Evolutionary conservation across 208 protist species (phyloP).

Genomic region (Wallacemonas sp.): DNA sequence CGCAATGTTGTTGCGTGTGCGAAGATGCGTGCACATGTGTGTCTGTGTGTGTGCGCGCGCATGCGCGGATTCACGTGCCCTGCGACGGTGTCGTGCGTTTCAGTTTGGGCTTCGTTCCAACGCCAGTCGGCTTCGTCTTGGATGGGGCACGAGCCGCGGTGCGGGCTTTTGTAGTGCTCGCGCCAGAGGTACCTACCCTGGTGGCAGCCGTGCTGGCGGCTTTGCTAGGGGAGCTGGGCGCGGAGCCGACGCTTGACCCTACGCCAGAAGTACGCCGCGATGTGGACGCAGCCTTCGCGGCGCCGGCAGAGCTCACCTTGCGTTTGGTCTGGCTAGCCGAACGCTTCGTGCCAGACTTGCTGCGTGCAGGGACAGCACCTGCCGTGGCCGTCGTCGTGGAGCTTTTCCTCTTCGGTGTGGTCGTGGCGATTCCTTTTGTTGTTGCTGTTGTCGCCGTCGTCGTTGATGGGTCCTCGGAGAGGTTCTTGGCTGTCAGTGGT

Average conservation of each 20-base stretch:
- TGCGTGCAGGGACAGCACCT: background rate
- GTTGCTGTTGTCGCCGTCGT: background rate
- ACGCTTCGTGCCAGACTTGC: conserved; percentile 11
- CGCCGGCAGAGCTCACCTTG: conserved; percentile 8
- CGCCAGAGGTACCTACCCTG: background rate
- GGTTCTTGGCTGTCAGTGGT: conserved; percentile 5
- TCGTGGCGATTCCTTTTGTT: too few species aligned
- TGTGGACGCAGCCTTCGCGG: background rate
- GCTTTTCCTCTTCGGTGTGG: background rate
- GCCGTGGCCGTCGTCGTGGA: background rate
- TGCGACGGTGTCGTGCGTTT: too few species aligned
- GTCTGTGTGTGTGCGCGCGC: too few species aligned
- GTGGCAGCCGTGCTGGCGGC: background rate
- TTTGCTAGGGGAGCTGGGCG: background rate
- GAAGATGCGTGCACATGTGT: too few species aligned
- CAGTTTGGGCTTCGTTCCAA: conserved; percentile 12
- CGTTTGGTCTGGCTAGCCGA: conserved; percentile 4
- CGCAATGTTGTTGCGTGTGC: too few species aligned
- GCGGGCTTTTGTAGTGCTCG: background rate
- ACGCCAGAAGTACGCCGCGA: conserved; percentile 1
- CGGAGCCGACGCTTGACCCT: background rate
- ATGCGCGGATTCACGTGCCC: too few species aligned
- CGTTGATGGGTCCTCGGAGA: background rate
- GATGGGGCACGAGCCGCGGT: background rate
- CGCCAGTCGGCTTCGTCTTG: background rate